Conservation (phyloP, 1,284 basidiomycete species). For the Naganishia cerealis region DNA sequence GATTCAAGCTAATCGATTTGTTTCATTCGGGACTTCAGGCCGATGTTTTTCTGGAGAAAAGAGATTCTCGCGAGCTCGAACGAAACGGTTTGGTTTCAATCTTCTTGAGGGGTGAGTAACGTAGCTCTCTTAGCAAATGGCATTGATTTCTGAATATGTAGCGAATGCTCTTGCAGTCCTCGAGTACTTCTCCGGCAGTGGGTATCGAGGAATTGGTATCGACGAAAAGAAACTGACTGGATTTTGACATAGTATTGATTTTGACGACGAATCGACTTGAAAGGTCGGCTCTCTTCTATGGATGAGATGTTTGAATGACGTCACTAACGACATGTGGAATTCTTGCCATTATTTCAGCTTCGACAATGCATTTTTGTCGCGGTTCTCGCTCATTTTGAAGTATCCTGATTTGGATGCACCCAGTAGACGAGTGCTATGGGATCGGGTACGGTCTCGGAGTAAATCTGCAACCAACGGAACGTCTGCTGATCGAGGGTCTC, state of each 20-base stretch:
- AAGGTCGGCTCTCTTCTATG: not conserved
- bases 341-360: constrained; percentile 24
- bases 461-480: not conserved
- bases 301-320: no score
- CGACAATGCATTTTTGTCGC: constrained; percentile 37
- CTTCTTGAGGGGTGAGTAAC: constrained; percentile 32
- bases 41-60: constrained; percentile 36
- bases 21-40: constrained; percentile 23
- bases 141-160: not conserved
- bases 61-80: constrained; percentile 30
- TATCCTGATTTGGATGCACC: constrained; percentile 34
- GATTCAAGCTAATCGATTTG: not conserved
- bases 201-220: not conserved
- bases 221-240: not conserved
- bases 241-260: constrained; percentile 29
- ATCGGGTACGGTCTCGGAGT: constrained; percentile 2
- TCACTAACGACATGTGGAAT: not conserved
- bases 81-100: constrained; percentile 35
- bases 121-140: not conserved
- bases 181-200: constrained; percentile 36
- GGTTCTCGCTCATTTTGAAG: constrained; percentile 36
- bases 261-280: constrained; percentile 36
- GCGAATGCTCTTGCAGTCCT: constrained; percentile 28
- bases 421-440: constrained; percentile 32
- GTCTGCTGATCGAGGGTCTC: not conserved